Conservation (phyloP, 345 rosid species). For the Brassica rapa region DNA sequence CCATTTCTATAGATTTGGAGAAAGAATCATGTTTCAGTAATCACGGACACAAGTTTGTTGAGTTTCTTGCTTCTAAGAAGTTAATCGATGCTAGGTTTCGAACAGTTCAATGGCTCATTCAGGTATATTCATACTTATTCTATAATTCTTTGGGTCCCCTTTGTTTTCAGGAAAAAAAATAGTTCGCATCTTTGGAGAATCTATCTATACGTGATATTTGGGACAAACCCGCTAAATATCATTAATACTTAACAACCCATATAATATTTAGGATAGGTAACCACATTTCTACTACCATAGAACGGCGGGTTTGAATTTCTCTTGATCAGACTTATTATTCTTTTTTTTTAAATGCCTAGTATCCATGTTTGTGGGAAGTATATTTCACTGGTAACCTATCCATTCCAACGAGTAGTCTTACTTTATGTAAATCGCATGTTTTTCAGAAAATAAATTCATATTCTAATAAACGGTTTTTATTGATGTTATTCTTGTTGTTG, state of each 20-base stretch:
- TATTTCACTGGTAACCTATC: background rate
- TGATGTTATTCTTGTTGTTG: background rate
- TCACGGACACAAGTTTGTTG: constrained; percentile 21
- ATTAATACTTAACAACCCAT: background rate
- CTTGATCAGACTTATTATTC: background rate
- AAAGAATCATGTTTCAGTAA: constrained; percentile 25
- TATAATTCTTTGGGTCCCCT: background rate
- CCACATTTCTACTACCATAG: background rate
- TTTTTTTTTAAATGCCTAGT: background rate
- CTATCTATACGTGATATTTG: background rate
- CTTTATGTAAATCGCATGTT: background rate
- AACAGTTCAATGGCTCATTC: constrained; percentile 37
- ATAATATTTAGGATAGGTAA: background rate
- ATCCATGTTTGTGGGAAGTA: background rate
- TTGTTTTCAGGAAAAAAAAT: background rate
- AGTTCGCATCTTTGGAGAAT: background rate
- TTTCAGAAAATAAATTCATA: too few species aligned
- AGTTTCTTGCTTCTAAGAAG: constrained; percentile 21
- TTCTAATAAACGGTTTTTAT: background rate
- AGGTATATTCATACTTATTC: constrained; percentile 13
- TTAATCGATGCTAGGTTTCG: constrained; percentile 23
- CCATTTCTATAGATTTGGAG: constrained; percentile 32
- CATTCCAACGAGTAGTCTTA: background rate
- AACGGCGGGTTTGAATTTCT: background rate
- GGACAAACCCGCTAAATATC: background rate